These are phyloP conservation scores for Ballota nigra DNA, from an alignment of 257 asterid species.

Conservation along the genomic window DNA sequence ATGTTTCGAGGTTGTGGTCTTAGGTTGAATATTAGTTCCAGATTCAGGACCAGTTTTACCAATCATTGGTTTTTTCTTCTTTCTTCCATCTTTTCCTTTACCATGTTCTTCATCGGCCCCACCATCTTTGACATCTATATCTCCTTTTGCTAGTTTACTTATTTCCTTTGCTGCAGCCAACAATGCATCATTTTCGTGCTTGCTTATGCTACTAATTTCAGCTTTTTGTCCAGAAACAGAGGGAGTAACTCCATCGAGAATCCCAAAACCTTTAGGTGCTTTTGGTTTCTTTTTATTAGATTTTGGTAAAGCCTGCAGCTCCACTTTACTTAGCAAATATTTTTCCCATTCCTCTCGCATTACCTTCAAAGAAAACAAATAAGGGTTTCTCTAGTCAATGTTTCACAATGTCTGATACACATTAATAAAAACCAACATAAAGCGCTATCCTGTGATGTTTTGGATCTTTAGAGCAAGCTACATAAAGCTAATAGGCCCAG, in stretches of 20 bases:
- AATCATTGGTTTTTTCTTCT: conserved; percentile 40
- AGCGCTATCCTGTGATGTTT: neutral
- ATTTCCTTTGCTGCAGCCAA: conserved; percentile 76
- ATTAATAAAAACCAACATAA: conserved; percentile 6
- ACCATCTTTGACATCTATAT: conserved; percentile 36
- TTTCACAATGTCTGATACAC: neutral
- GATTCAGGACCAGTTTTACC: conserved; percentile 40
- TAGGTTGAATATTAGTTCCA: conserved; percentile 40
- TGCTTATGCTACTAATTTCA: conserved; percentile 75
- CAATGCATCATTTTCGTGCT: conserved; percentile 85
- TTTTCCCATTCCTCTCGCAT: conserved; percentile 93
- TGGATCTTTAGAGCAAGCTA: neutral
- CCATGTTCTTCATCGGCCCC: conserved; percentile 37
- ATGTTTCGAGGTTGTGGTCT: conserved; percentile 33
- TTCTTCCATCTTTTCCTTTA: conserved; percentile 41
- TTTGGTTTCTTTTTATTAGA: conserved; percentile 69
- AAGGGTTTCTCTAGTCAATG: conserved; percentile 16
- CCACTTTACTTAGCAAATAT: conserved; percentile 88
- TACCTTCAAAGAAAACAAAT: conserved; percentile 51
- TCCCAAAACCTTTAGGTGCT: conserved; percentile 84
- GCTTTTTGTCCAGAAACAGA: conserved; percentile 64
- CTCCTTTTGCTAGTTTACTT: conserved; percentile 50
- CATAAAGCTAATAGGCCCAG: neutral
- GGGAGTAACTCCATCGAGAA: conserved; percentile 74
- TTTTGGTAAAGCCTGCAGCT: conserved; percentile 87